Conservation (phyloP, 2,329 filamentous ascomycete species). For the Claviceps maximensis region DNA sequence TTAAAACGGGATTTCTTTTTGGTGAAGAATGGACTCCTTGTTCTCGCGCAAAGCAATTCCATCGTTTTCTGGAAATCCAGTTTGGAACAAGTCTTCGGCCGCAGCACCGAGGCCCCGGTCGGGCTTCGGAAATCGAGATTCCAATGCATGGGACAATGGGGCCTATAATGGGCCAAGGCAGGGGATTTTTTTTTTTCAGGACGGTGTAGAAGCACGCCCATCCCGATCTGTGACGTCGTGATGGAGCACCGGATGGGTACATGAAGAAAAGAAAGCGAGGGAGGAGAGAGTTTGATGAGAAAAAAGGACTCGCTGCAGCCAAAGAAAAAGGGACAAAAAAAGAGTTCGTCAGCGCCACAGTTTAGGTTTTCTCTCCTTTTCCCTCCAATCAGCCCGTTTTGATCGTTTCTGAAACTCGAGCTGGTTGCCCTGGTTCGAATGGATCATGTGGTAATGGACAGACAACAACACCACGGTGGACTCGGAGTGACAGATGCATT, state of each 20-base stretch:
- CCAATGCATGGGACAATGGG: background rate
- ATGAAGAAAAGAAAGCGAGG: background rate
- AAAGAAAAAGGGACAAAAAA: background rate
- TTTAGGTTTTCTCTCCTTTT: background rate
- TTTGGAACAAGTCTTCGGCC: background rate
- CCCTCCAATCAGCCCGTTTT: conserved; percentile 6
- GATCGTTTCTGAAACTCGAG: conserved; percentile 8
- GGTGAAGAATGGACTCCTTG: too few species aligned
- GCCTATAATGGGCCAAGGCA: background rate
- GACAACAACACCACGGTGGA: background rate
- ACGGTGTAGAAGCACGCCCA: background rate
- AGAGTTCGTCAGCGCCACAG: background rate
- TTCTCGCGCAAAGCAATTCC: background rate
- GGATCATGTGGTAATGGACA: background rate
- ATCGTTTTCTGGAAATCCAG: background rate
- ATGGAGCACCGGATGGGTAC: background rate
- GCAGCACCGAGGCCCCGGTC: background rate
- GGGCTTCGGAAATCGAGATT: background rate
- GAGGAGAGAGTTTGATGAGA: background rate
- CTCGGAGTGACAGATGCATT: background rate
- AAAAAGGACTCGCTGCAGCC: too few species aligned
- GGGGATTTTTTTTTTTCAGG: background rate
- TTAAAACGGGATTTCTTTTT: too few species aligned
- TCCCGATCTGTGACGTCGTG: background rate
- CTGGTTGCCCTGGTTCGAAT: background rate